Conservation (phyloP, 1,284 basidiomycete genomes). For the Trichosporon faecale region DNA sequence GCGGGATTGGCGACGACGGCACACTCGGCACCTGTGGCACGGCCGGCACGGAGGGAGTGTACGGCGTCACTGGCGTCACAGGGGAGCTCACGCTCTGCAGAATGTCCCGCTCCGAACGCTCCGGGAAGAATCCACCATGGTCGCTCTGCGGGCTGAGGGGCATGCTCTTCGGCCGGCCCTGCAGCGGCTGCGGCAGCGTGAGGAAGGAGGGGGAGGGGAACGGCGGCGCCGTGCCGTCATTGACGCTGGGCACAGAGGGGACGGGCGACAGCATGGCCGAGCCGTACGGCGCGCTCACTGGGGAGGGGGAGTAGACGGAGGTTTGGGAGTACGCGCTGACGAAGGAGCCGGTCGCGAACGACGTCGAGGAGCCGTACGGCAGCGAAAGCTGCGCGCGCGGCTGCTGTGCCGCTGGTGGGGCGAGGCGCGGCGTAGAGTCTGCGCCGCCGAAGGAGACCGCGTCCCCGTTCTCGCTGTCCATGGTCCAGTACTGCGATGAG, state of each 20-base stretch:
- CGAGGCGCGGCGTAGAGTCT: not conserved
- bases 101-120: not conserved
- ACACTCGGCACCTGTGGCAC: not conserved
- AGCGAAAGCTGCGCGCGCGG: not conserved
- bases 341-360: not conserved
- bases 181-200: not conserved
- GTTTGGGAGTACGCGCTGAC: slow-evolving; percentile 4
- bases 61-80: slow-evolving; percentile 1
- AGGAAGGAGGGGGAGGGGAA: slow-evolving; percentile 1
- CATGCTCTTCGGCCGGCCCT: slow-evolving; percentile 4
- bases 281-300: not conserved
- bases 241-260: not conserved
- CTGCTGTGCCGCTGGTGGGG: not conserved
- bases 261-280: slow-evolving; percentile 3
- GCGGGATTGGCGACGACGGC: slow-evolving; percentile 7
- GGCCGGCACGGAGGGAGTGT: not conserved
- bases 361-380: slow-evolving; percentile 3
- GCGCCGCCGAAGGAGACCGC: not conserved
- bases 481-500: not conserved
- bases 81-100: not conserved
- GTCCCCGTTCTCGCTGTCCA: slow-evolving; percentile 7
- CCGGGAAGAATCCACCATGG: not conserved
- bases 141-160: not conserved
- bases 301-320: not conserved
- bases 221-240: not conserved